phyloP scores from a whole-genome alignment of 129 eudicot species.

The Saposhnikovia divaricata region DNA sequence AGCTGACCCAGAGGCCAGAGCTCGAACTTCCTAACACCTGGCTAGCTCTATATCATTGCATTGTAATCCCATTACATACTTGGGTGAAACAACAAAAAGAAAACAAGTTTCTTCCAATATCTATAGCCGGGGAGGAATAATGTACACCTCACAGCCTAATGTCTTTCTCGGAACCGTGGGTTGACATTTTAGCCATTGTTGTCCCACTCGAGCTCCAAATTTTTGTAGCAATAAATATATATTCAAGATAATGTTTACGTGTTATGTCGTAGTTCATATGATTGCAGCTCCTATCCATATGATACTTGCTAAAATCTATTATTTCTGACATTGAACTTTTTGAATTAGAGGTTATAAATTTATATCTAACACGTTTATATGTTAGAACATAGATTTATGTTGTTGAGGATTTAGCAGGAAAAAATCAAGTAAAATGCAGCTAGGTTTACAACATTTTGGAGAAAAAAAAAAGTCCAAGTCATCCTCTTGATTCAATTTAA shows the following conservation, averaged over 20 bases:
- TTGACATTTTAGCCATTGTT: not conserved
- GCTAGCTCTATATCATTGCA: not conserved
- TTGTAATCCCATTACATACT: not conserved
- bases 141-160: not conserved
- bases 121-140: no score
- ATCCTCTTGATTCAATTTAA: not conserved
- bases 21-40: not conserved
- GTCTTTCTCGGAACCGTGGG: not conserved
- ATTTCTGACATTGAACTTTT: no score
- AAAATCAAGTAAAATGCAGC: not conserved
- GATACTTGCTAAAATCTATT: not conserved
- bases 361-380: not conserved
- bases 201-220: not conserved
- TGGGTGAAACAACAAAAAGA: not conserved
- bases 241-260: not conserved
- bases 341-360: no score
- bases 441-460: not conserved
- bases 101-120: not conserved
- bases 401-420: not conserved
- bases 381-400: no score
- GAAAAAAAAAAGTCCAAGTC: not conserved
- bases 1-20: not conserved
- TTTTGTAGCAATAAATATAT: conserved; percentile 14
- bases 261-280: no score
- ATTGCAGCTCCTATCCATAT: not conserved